Evolutionary conservation across 805 yeast species (phyloP).

Genomic region (Aciculoconidium aculeatum): DNA sequence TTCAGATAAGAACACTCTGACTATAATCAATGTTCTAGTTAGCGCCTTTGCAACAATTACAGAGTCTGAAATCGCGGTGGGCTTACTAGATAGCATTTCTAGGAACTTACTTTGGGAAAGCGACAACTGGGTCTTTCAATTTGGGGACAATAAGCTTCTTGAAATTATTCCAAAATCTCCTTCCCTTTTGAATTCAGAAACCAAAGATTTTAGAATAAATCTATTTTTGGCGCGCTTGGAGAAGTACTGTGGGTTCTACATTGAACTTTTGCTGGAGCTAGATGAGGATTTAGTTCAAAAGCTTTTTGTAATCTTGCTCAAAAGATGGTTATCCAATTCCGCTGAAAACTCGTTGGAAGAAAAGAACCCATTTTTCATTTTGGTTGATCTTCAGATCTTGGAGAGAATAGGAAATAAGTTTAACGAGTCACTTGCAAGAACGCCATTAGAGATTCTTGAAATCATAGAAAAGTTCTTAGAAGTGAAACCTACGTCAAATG

Average conservation of each 20-base stretch:
- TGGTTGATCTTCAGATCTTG: slow-evolving; percentile 58
- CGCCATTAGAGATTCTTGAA: slow-evolving; percentile 53
- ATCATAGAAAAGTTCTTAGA: slow-evolving; percentile 26
- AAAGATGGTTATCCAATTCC: slow-evolving; percentile 49
- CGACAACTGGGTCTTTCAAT: slow-evolving; percentile 34
- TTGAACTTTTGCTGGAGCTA: slow-evolving; percentile 43
- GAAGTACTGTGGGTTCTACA: slow-evolving; percentile 16
- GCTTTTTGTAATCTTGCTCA: slow-evolving; percentile 47
- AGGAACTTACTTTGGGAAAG: slow-evolving; percentile 28
- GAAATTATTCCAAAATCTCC: slow-evolving; percentile 17
- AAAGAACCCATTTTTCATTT: slow-evolving; percentile 46
- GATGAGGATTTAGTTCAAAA: slow-evolving; percentile 42
- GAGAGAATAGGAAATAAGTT: slow-evolving; percentile 56
- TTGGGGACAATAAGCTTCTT: slow-evolving; percentile 36
- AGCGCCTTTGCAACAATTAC: slow-evolving; percentile 26
- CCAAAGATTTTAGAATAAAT: slow-evolving; percentile 22
- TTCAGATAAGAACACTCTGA: slow-evolving; percentile 24
- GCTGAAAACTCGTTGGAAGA: slow-evolving; percentile 14
- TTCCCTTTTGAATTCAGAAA: slow-evolving; percentile 1
- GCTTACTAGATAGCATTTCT: slow-evolving; percentile 25
- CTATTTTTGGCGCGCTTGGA: slow-evolving; percentile 26
- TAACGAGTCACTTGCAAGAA: slow-evolving; percentile 48
- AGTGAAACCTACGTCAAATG: slow-evolving; percentile 16
- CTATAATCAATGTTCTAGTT: slow-evolving; percentile 33
- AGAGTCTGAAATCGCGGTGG: slow-evolving; percentile 13